phyloP scores from a whole-genome alignment of 164 flowering plant species.

The Amborella trichopoda region DNA sequence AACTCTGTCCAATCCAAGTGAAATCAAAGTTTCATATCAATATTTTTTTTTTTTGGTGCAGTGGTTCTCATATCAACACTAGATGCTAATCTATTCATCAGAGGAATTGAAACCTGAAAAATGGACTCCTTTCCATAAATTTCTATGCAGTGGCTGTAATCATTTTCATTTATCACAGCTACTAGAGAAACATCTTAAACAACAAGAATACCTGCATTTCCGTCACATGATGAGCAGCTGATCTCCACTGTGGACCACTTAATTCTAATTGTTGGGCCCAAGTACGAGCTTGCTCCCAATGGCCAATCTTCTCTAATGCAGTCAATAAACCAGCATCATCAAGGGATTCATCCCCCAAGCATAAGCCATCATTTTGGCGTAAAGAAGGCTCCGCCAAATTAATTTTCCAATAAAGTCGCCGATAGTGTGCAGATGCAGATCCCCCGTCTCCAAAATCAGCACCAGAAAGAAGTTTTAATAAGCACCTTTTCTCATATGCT shows the following conservation, averaged over 20 bases:
- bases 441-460: constrained; percentile 99
- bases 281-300: constrained; percentile 95
- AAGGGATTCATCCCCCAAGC: constrained; percentile 58
- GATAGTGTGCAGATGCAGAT: constrained; percentile 51
- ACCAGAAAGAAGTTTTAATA: constrained; percentile 80
- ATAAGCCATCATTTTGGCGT: constrained; percentile 52
- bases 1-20: too few species aligned
- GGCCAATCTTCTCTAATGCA: constrained; percentile 66
- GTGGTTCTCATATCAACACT: too few species aligned
- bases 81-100: too few species aligned
- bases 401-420: constrained; percentile 75
- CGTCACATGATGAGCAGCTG: constrained; percentile 80
- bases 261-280: constrained; percentile 96
- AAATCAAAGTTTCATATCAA: too few species aligned
- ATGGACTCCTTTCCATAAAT: too few species aligned
- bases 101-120: too few species aligned
- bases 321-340: constrained; percentile 83
- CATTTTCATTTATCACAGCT: too few species aligned
- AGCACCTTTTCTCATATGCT: constrained; percentile 87
- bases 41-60: too few species aligned
- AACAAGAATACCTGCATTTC: constrained; percentile 72
- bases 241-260: constrained; percentile 73
- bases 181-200: too few species aligned
- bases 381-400: constrained; percentile 82
- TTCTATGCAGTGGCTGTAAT: too few species aligned